These are phyloP conservation scores for Plasmodium sp. DNA, from an alignment of 169 alveolate genomes.

Conservation along the genomic window DNA sequence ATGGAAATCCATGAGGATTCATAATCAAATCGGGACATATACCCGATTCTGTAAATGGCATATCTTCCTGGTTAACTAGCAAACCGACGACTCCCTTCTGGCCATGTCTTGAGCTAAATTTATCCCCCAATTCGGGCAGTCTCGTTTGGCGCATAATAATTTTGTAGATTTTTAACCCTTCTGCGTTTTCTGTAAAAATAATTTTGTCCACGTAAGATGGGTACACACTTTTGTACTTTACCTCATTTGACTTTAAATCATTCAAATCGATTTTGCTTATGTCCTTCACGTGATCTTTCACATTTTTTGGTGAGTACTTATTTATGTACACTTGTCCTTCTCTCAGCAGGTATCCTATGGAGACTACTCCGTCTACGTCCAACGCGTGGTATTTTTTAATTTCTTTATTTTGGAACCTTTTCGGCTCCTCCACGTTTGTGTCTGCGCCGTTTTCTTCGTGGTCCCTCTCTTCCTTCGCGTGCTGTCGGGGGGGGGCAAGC, in stretches of 20 bases:
- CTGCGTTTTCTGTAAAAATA: constrained; percentile 93
- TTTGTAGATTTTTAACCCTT: constrained; percentile 93
- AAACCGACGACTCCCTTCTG: constrained; percentile 99
- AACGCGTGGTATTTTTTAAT: constrained; percentile 77
- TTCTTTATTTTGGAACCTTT: not conserved
- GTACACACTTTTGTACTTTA: constrained; percentile 80
- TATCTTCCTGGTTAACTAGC: constrained; percentile 97
- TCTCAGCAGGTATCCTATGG: constrained; percentile 91
- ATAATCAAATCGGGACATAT: constrained; percentile 99
- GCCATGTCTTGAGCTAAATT: constrained; percentile 99
- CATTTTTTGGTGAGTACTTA: constrained; percentile 88
- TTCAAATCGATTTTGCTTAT: constrained; percentile 75
- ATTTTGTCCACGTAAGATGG: constrained; percentile 96
- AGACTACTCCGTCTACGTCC: constrained; percentile 95
- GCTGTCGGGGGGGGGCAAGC: not conserved
- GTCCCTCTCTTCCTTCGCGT: not conserved
- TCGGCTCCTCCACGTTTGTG: not conserved
- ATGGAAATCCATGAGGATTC: constrained; percentile 99
- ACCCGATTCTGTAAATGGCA: constrained; percentile 99
- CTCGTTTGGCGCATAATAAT: constrained; percentile 94
- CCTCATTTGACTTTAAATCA: constrained; percentile 75
- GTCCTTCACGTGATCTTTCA: constrained; percentile 79
- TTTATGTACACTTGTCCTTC: constrained; percentile 94
- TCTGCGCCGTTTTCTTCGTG: not conserved
- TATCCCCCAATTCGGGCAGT: constrained; percentile 99